phyloP scores from a whole-genome alignment of 1,284 basidiomycete genomes.

The Malassezia pachydermatis region DNA sequence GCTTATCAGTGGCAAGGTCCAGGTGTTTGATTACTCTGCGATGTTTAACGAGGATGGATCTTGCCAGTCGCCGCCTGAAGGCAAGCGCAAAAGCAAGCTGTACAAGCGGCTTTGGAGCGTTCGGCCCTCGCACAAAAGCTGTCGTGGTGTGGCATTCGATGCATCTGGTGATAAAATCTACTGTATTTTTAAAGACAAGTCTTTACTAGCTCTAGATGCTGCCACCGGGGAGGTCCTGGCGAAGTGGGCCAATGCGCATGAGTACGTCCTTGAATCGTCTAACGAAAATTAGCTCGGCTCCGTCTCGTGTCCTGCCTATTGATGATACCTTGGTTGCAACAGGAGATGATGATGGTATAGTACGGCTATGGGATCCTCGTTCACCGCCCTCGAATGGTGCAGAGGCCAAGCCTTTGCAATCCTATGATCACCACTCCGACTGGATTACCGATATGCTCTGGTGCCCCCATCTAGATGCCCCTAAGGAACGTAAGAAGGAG shows the following conservation, averaged over 20 bases:
- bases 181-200: slow-evolving; percentile 72
- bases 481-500: slow-evolving; percentile 9
- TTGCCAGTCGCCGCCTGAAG: not conserved
- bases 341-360: slow-evolving; percentile 85
- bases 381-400: slow-evolving; percentile 41
- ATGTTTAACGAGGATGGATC: not conserved
- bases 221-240: slow-evolving; percentile 58
- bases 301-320: slow-evolving; percentile 60
- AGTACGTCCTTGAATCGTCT: slow-evolving; percentile 55
- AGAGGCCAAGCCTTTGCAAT: slow-evolving; percentile 50
- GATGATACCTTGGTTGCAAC: slow-evolving; percentile 65
- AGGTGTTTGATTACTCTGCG: slow-evolving; percentile 59
- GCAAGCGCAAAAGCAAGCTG: not conserved
- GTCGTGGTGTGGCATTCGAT: slow-evolving; percentile 29
- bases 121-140: slow-evolving; percentile 30
- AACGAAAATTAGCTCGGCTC: slow-evolving; percentile 21
- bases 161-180: slow-evolving; percentile 51
- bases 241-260: slow-evolving; percentile 61
- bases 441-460: slow-evolving; percentile 89
- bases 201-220: slow-evolving; percentile 53
- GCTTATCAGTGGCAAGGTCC: slow-evolving; percentile 71
- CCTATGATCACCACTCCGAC: slow-evolving; percentile 81
- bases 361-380: slow-evolving; percentile 86
- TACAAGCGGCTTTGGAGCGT: slow-evolving; percentile 24
- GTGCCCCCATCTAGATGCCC: slow-evolving; percentile 36